Base-by-base conservation (phyloP, 805 yeast species). In the Torulaspora franciscae region DNA sequence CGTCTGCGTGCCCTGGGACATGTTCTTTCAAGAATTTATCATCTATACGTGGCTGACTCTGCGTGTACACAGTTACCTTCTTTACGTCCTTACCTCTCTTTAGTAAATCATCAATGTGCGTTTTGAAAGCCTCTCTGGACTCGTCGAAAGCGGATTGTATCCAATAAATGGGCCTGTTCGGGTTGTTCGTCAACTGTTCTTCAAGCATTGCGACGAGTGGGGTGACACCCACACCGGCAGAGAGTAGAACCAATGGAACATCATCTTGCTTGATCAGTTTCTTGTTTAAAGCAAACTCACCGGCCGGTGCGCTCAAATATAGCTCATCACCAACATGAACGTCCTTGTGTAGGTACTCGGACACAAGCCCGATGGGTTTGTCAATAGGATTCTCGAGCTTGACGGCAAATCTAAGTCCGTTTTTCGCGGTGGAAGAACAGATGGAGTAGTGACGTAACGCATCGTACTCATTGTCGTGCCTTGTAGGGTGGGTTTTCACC, bases 191-290 rank as follows among this genome's bases (percentile, higher is more conserved):
- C 10, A 56, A 50, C 47, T 62, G 67, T 22, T 45, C 43, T 55
- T 77, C 77, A 14, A 72, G 57, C 57, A 80, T 73, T 6, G 85
- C 69, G 27, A 82, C 54, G 26, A 79, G 45, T 27, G 89, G 88
- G 5, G 88, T 83, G 40, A 79, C 76, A 49, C 87, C 88, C 45
- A 80, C 78, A 42, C 88, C 89, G 37, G 81, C 84, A 15, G 78
- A 70, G 43, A 80, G 64, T 24, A 80, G 59, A 1, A 73, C 68
- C 15, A 69, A 57, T 22, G 71, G 69, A 32, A 58, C 44, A 15
- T 58, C 60, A 11, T 62, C 50, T 25, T 68, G 66, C 46, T 67
- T 33, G 24, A 57, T 50, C 37, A 57, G 36, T n/a, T 50, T 37
- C 37, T 57, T 42, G 37, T 60, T 52, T 33, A 67, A 69, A 3